Conservation (phyloP, 148 eudicot species). For the Oxyria digyna region DNA sequence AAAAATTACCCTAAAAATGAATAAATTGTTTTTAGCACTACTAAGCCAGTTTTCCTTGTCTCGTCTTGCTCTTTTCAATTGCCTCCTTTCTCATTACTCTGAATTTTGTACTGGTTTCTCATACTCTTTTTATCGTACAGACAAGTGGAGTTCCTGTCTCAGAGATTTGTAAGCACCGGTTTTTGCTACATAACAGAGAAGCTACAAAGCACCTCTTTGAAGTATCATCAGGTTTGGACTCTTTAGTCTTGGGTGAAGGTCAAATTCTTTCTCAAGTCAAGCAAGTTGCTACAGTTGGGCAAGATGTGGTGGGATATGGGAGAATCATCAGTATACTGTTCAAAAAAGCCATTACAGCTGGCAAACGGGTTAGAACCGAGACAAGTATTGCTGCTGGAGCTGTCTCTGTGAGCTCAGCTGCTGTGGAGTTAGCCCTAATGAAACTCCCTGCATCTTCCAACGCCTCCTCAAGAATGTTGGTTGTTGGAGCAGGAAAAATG, state of each 20-base stretch:
- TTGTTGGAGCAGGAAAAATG: constrained; percentile 96
- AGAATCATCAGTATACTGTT: constrained; percentile 87
- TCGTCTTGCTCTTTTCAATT: not conserved
- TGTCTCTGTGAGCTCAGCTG: constrained; percentile 93
- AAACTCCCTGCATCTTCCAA: constrained; percentile 67
- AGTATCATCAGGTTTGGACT: constrained; percentile 92
- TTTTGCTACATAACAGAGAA: constrained; percentile 66
- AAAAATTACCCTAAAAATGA: no score
- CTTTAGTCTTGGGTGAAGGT: constrained; percentile 88
- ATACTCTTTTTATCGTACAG: constrained; percentile 20
- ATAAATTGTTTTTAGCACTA: no score
- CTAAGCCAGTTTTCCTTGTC: not conserved
- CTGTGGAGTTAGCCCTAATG: constrained; percentile 86
- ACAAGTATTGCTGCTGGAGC: constrained; percentile 90
- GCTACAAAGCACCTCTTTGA: constrained; percentile 90
- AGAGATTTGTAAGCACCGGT: constrained; percentile 74
- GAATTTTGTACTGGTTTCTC: not conserved
- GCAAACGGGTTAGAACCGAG: constrained; percentile 77
- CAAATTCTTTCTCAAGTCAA: constrained; percentile 95
- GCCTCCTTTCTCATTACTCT: not conserved
- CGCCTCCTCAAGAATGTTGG: constrained; percentile 61
- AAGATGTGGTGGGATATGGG: constrained; percentile 81
- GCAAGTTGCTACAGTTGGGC: constrained; percentile 89
- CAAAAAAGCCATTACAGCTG: constrained; percentile 84
- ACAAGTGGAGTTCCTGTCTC: constrained; percentile 80